Conservation (phyloP, 106 monocot genomes). For the Acorus gramineus region DNA sequence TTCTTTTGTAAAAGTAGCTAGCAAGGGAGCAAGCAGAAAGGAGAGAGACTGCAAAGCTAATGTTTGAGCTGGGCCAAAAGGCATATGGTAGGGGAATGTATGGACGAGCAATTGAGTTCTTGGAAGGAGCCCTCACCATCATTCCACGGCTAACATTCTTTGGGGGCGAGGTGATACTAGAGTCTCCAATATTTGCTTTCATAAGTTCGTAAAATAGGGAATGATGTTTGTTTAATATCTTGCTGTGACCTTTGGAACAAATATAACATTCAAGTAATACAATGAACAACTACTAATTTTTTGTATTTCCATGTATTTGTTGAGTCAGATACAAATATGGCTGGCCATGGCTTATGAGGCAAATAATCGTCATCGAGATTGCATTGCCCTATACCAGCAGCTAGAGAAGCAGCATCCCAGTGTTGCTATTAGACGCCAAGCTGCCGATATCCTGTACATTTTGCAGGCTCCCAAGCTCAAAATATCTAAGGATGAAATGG, state of each 20-base stretch:
- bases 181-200: background rate
- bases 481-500: slow-evolving; percentile 95
- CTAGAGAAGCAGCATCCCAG: slow-evolving; percentile 80
- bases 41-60: slow-evolving; percentile 72
- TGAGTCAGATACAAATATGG: slow-evolving; percentile 92
- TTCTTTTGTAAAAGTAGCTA: slow-evolving; percentile 36
- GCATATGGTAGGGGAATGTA: slow-evolving; percentile 92
- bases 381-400: slow-evolving; percentile 78
- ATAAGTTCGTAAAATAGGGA: background rate
- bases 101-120: slow-evolving; percentile 65
- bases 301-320: background rate
- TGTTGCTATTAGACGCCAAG: slow-evolving; percentile 79
- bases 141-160: slow-evolving; percentile 66
- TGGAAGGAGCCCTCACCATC: slow-evolving; percentile 90
- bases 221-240: background rate
- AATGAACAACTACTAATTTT: no score
- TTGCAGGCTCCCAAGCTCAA: slow-evolving; percentile 95
- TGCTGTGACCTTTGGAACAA: no score
- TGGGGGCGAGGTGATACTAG: slow-evolving; percentile 76
- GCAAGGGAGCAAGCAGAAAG: slow-evolving; percentile 89
- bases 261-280: no score
- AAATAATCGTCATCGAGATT: slow-evolving; percentile 84
- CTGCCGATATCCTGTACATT: slow-evolving; percentile 86
- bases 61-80: slow-evolving; percentile 94
- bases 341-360: slow-evolving; percentile 99